Percentiles rank a stretch among this genome's conserved stretches.
Conservation (phyloP, 495 filamentous ascomycete genomes). For the Annulohypoxylon bovei region DNA sequence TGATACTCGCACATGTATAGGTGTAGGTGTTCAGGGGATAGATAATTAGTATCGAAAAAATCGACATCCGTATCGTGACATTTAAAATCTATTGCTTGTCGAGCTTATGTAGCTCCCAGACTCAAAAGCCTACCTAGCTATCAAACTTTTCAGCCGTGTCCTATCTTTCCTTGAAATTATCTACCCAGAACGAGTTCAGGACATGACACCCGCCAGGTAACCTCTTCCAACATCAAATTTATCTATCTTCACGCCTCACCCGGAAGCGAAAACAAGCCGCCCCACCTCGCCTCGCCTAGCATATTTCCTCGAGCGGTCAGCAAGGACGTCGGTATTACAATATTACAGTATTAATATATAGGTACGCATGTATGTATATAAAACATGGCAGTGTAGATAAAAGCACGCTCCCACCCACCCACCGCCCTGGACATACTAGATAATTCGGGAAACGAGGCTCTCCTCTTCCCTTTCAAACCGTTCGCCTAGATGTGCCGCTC, state of each 20-base stretch:
- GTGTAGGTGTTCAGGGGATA: not conserved
- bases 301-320: not conserved
- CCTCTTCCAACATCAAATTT: too few relatives aligned
- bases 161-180: too few relatives aligned
- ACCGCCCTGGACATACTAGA: too few relatives aligned
- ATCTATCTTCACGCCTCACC: slow-evolving; percentile 7
- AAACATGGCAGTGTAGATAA: not conserved
- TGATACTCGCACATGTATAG: not conserved
- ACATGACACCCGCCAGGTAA: too few relatives aligned
- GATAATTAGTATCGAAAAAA: not conserved
- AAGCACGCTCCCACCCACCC: not conserved
- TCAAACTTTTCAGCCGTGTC: too few relatives aligned
- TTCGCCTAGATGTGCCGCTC: slow-evolving; percentile 13
- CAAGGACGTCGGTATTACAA: slow-evolving; percentile 20
- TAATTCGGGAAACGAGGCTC: not conserved
- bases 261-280: slow-evolving; percentile 8
- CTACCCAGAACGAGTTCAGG: too few relatives aligned
- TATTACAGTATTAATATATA: slow-evolving; percentile 13
- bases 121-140: too few relatives aligned
- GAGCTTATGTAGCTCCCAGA: too few relatives aligned
- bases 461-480: not conserved
- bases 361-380: not conserved
- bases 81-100: too few relatives aligned
- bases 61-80: not conserved
- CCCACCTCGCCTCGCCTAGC: not conserved